Conservation (phyloP, 768 basidiomycete species). For the Trametes coccinea region DNA sequence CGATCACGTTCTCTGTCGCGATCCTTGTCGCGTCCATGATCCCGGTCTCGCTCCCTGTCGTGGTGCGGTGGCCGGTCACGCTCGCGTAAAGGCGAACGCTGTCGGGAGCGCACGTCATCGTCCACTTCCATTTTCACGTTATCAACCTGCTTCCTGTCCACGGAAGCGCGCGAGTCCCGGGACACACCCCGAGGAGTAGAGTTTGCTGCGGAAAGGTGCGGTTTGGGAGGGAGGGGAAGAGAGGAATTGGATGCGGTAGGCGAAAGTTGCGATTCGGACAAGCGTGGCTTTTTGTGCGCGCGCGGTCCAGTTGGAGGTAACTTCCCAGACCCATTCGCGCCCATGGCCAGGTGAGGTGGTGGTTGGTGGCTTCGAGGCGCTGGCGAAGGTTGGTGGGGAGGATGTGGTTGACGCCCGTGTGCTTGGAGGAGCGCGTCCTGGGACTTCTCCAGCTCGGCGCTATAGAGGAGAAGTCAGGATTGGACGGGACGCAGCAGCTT, state of each 20-base stretch:
- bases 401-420: conserved; percentile 42
- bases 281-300: conserved; percentile 76
- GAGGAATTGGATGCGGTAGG: conserved; percentile 17
- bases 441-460: conserved; percentile 76
- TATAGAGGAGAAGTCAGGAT: conserved; percentile 32
- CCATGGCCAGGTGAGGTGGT: conserved; percentile 20
- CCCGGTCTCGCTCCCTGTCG: conserved; percentile 39
- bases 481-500: conserved; percentile 1
- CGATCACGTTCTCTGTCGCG: conserved; percentile 35
- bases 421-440: conserved; percentile 57
- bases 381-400: conserved; percentile 31
- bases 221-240: conserved; percentile 15
- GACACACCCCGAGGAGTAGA: conserved; percentile 24
- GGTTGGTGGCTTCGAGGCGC: conserved; percentile 49
- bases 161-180: conserved; percentile 25
- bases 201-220: conserved; percentile 21
- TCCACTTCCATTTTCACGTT: conserved; percentile 46
- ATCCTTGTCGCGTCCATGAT: conserved; percentile 35
- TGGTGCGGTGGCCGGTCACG: conserved; percentile 36
- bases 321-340: conserved; percentile 39
- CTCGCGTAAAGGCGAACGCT: conserved; percentile 41
- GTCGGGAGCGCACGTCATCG: conserved; percentile 47
- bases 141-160: conserved; percentile 24
- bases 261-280: conserved; percentile 49
- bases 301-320: conserved; percentile 77